Evolutionary conservation across 345 rosid species (phyloP), one percentile per base, ranked within the genome.

Genomic region (Firmiana major): DNA sequence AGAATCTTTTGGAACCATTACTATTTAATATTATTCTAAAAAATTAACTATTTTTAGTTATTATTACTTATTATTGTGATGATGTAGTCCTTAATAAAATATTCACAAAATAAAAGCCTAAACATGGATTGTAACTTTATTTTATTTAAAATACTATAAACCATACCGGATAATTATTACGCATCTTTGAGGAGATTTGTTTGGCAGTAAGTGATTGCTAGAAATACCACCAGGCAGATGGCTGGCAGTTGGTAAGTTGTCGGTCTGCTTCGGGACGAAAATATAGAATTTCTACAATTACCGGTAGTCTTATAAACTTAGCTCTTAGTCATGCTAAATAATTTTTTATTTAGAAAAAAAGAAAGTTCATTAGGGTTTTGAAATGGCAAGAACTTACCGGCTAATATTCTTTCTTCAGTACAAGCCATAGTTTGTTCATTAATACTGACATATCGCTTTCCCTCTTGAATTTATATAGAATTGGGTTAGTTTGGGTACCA

Each of bases 351-450:
- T 9, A 11, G 7, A 64, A 5, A 21, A 49, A 10, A 40, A 24
- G 49, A 42, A 21, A 40, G 71, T 42, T 66, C 9, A 42, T 66
- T 66, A 66, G 71, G 71, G 71, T 42, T 66, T 65, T 65, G 49
- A 40, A 40, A 65, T 40, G 28, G 13, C 28, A 42, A 42, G 17
- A 21, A 21, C 51, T 66, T 53, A 12, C 19, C 19, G 31, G 10
- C 4, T 4, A 28, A 16, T 16, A 1, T 10, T 34, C 4, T 63
- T 63, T 34, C 65, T 63, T 31, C 21, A 12, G 9, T 28, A 5
- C 19, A 31, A 15, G 38, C 48, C n/a, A 42, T 66, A 9, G 53
- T 10, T 38, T 66, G 19, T 66, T 64, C 51, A 40, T 42, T 42
- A 40, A 65, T 65, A 28, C 21, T 36, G 46, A 17, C 46, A 19